phyloP scores from a whole-genome alignment of 169 alveolate genomes.

The Eimeria praecox region DNA sequence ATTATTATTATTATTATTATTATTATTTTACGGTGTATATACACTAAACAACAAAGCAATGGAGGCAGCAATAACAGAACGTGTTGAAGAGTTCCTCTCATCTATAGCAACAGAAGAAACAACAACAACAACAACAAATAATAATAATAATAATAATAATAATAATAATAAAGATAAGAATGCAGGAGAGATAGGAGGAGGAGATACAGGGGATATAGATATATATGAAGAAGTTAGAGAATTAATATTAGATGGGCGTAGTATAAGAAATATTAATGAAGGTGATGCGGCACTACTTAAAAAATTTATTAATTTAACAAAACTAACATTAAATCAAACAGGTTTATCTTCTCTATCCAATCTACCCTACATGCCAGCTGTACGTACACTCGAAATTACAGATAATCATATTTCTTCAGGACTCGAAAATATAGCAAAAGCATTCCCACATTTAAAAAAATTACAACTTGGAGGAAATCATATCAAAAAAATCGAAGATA shows the following conservation, averaged over 20 bases:
- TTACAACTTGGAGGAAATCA: constrained; percentile 94
- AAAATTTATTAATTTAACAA: constrained; percentile 88
- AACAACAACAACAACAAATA: no score
- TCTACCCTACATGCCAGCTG: constrained; percentile 90
- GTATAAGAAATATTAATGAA: constrained; percentile 86
- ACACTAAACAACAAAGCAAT: not conserved
- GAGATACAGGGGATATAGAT: no score
- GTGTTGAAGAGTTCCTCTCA: constrained; percentile 58
- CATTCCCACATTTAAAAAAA: constrained; percentile 91
- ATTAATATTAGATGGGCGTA: constrained; percentile 92
- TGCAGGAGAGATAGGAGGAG: no score
- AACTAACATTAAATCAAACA: constrained; percentile 93
- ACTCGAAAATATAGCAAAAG: constrained; percentile 87
- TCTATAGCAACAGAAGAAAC: constrained; percentile 9
- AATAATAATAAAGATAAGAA: no score
- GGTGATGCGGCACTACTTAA: constrained; percentile 90
- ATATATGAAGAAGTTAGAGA: constrained; percentile 84
- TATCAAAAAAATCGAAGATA: constrained; percentile 89
- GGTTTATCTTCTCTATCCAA: constrained; percentile 90
- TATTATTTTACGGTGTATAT: no score
- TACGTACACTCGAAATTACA: constrained; percentile 91
- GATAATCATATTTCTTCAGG: constrained; percentile 91
- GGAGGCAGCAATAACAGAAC: constrained; percentile 75
- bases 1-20: no score
- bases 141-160: no score